Evolutionary conservation across 106 monocot genomes (phyloP), one percentile per base, ranked within the genome.

Genomic region (Dioscorea zingiberensis): DNA sequence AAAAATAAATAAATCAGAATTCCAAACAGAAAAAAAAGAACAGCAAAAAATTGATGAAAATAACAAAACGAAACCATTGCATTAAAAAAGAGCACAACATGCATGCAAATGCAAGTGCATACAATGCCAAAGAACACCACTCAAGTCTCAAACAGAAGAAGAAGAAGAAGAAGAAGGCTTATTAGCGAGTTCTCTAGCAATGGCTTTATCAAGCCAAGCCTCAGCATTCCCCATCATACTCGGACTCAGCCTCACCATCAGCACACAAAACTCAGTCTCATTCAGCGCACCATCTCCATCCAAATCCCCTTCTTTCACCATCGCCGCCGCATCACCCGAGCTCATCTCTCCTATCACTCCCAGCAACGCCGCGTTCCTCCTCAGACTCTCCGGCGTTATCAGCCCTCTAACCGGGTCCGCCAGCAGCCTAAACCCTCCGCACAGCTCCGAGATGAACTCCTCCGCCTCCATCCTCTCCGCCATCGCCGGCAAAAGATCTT

Each of bases 321-420:
- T 56, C 5, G 22, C 56, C 23, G 4, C 22, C 4, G 23, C 22
- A 0, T 56, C 56, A 12, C 22, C 56, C 4, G 3, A 7, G 12
- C 56, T 24, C 56, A 56, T 56, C 51, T 51, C 51, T 21, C 56
- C 56, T 2, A 11, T 21, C 1, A 56, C 12, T 21, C 56, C 56
- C 21, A 56, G 56, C 70, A 74, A 49, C 46, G 27, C 71, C 22
- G 77, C 75, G 60, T 83, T 76, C 75, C 78, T 55, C 32, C 69
- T 49, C 74, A 94, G 70, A 72, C 89, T 94, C 56, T 76, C 78
- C 47, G 81, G 26, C 55, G 86, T 89, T 64, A 89, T 94, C 70
- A 65, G 38, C 21, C 89, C 86, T 27, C 56, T 62, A 25, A 15
- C 63, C n/a, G 68, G 54, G 27, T 94, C 86, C 3, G 86, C 81